Conservation (phyloP, 805 yeast genomes). For the Metschnikowia vanudenii region DNA sequence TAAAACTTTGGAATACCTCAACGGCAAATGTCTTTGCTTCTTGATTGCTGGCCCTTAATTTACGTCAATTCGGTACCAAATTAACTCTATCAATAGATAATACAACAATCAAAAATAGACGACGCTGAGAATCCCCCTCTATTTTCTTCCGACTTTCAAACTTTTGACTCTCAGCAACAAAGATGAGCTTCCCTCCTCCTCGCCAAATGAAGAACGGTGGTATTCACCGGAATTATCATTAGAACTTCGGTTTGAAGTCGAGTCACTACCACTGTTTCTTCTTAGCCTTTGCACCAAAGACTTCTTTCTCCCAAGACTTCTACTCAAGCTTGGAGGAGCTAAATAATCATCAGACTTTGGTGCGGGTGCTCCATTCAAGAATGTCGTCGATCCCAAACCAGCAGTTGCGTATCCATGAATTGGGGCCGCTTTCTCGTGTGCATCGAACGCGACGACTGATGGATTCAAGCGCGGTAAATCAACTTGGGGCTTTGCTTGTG, state of each 20-base stretch:
- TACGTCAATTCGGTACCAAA: background rate
- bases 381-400: conserved; percentile 91
- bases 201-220: conserved; percentile 17
- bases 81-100: background rate
- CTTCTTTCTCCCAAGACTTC: conserved; percentile 74
- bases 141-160: conserved; percentile 69
- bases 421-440: conserved; percentile 62
- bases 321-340: conserved; percentile 17
- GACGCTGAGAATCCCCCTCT: conserved; percentile 1
- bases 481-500: conserved; percentile 22
- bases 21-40: no score
- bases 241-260: conserved; percentile 31
- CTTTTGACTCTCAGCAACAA: conserved; percentile 84
- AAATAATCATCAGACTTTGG: conserved; percentile 41
- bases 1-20: no score
- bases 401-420: conserved; percentile 84
- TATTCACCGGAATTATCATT: conserved; percentile 23
- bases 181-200: conserved; percentile 32
- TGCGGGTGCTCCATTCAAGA: conserved; percentile 96
- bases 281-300: conserved; percentile 72
- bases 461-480: conserved; percentile 50
- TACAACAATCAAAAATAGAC: background rate
- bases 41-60: no score
- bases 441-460: conserved; percentile 64
- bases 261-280: conserved; percentile 35